phyloP scores from a whole-genome alignment of 1,284 basidiomycete genomes.

The Ustilago hordei region DNA sequence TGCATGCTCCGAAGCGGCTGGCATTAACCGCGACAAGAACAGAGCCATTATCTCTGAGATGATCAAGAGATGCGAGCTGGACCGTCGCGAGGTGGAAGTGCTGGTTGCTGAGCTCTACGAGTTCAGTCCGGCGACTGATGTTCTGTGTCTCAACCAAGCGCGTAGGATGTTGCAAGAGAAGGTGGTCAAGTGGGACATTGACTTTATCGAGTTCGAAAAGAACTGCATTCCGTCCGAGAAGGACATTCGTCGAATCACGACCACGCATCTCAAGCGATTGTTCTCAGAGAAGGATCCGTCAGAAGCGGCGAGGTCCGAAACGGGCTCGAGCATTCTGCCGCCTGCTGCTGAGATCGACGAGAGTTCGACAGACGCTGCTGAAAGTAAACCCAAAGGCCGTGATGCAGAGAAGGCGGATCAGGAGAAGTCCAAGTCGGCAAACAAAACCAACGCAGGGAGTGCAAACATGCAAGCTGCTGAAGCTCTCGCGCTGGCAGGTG shows the following conservation, averaged over 20 bases:
- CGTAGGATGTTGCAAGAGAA: constrained; percentile 89
- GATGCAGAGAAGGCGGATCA: constrained; percentile 12
- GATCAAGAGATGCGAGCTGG: constrained; percentile 50
- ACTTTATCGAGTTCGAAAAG: constrained; percentile 75
- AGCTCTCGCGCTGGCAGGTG: constrained; percentile 31
- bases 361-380: constrained; percentile 37
- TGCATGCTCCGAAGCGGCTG: constrained; percentile 55
- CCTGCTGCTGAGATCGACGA: constrained; percentile 67
- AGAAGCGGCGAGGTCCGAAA: constrained; percentile 30
- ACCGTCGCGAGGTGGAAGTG: constrained; percentile 76
- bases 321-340: constrained; percentile 41
- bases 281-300: constrained; percentile 72
- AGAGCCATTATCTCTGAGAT: constrained; percentile 47
- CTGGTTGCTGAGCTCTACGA: constrained; percentile 76
- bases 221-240: constrained; percentile 71
- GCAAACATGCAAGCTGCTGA: constrained; percentile 29
- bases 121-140: constrained; percentile 77
- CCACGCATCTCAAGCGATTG: constrained; percentile 72
- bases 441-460: constrained; percentile 1
- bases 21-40: constrained; percentile 49
- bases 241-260: constrained; percentile 69
- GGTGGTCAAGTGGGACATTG: constrained; percentile 94
- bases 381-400: constrained; percentile 20
- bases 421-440: constrained; percentile 21
- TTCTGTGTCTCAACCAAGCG: constrained; percentile 87